Evolutionary conservation across 176 grass and related monocot genomes (phyloP).

Genomic region (Oryza longistaminata): DNA sequence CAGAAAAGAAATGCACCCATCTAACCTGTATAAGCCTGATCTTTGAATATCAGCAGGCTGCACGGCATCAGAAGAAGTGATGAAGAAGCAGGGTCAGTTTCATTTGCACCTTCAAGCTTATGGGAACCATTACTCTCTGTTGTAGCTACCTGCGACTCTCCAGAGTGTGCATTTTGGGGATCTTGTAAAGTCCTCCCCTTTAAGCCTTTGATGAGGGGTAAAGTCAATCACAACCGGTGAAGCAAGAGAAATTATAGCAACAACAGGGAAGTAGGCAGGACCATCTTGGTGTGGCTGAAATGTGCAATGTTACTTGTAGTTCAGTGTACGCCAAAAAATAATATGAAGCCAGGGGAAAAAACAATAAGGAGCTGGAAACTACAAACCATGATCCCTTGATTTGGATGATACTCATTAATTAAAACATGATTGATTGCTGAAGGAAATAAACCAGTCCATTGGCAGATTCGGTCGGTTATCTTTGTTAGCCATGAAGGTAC

Average conservation of each 20-base stretch:
- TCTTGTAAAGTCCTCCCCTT: constrained; percentile 30
- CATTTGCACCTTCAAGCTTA: not conserved
- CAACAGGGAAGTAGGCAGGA: constrained; percentile 64
- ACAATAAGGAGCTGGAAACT: not conserved
- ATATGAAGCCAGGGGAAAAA: not conserved
- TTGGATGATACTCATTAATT: constrained; percentile 83
- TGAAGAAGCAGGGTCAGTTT: constrained; percentile 26
- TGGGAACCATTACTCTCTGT: constrained; percentile 14
- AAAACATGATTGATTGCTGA: constrained; percentile 88
- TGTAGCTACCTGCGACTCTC: not conserved
- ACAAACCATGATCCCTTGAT: constrained; percentile 97
- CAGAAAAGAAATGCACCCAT: not conserved
- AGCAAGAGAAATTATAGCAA: constrained; percentile 87
- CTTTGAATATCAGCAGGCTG: constrained; percentile 82
- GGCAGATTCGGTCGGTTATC: constrained; percentile 71
- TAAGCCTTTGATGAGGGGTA: constrained; percentile 61
- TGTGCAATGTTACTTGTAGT: not conserved
- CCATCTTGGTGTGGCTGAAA: constrained; percentile 79
- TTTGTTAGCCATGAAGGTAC: constrained; percentile 85
- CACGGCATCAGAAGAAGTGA: constrained; percentile 68
- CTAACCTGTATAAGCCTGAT: constrained; percentile 81
- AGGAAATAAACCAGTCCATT: constrained; percentile 77
- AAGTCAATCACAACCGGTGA: constrained; percentile 85
- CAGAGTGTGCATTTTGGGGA: not conserved
- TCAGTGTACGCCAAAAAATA: not conserved